Evolutionary conservation across 768 basidiomycete genomes (phyloP), one percentile per base, ranked within the genome.

Genomic region (Galerina marginata): DNA sequence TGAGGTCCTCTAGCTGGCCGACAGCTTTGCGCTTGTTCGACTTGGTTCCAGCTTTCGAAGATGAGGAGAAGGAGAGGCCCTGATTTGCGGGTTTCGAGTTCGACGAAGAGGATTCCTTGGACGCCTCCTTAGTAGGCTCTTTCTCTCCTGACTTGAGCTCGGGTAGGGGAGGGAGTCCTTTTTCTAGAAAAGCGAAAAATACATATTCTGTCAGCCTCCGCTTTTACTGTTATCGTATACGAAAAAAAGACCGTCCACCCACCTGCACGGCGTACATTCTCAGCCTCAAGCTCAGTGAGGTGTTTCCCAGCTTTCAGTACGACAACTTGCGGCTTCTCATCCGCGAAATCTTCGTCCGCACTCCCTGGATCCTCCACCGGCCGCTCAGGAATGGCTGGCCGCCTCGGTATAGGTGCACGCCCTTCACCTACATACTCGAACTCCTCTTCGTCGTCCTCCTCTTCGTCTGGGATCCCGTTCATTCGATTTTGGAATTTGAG

Each of bases 221-320:
- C 52, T 38, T 67, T 16, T n/a, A 51, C 50, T 11, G 37, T 33
- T 26, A 26, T 25, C 45, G 15, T 42, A 58, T 9, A 29, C 47
- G 36, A 48, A 23, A 36, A 25, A 1, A 26, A 20, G 6, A 48
- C 4, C 11, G 16, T 15, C 20, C 25, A 67, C 79, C 51, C 60
- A 92, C 92, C 90, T 81, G 83, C 86, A 56, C 92, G 84, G 55
- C 82, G 81, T 66, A 91, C 81, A 69, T 92, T 89, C 79, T 92
- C 89, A 3, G 82, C 93, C 67, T 96, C 92, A 56, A 83, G 76
- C 62, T 83, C 88, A 2, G 85, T 86, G 44, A 97, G 79, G 77
- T 97, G 95, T 71, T 93, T 96, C 26, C 95, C 95, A 65, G 90
- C 85, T 69, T 85, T 93, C 64, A 97, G 71, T 9, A 96, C 95